Evolutionary conservation across 352 stramenopile species (phyloP).

Genomic region (Chrysophaeum taylorii): DNA sequence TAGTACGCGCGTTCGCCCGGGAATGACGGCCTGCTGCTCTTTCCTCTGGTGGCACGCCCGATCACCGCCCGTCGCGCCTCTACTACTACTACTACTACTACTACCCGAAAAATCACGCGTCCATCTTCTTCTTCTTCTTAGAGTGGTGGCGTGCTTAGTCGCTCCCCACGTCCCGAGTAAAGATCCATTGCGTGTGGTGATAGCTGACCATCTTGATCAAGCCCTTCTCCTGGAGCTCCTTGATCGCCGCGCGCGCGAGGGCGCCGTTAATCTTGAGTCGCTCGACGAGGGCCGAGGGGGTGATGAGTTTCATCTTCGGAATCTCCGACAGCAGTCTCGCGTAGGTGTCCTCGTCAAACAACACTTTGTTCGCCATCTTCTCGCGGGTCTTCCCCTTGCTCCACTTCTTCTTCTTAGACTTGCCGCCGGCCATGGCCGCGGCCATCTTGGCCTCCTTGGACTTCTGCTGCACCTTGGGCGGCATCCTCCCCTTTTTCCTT

Average conservation of each 20-base stretch:
- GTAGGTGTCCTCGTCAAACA: slow-evolving; percentile 98
- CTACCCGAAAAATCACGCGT: no score
- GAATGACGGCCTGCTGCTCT: no score
- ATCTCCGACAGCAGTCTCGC: slow-evolving; percentile 93
- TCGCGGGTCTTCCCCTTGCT: slow-evolving; percentile 99
- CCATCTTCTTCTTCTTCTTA: no score
- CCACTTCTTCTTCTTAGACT: slow-evolving; percentile 99
- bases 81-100: no score
- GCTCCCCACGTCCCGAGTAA: slow-evolving; percentile 77
- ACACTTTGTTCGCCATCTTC: slow-evolving; percentile 98
- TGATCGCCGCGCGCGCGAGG: slow-evolving; percentile 89
- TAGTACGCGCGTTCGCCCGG: no score
- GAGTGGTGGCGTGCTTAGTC: no score
- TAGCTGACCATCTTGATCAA: slow-evolving; percentile 85
- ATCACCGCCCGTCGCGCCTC: no score
- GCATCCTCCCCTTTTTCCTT: no score
- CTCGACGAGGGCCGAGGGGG: slow-evolving; percentile 93
- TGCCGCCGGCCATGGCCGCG: slow-evolving; percentile 95
- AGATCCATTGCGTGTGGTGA: slow-evolving; percentile 94
- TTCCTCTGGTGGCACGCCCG: no score
- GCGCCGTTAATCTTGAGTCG: slow-evolving; percentile 97
- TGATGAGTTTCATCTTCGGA: slow-evolving; percentile 99
- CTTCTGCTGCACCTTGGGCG: slow-evolving; percentile 99
- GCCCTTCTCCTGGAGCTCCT: slow-evolving; percentile 86
- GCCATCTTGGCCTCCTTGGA: slow-evolving; percentile 99